Conservation (phyloP, 75 land plant genomes). For the Sequoia sempervirens region DNA sequence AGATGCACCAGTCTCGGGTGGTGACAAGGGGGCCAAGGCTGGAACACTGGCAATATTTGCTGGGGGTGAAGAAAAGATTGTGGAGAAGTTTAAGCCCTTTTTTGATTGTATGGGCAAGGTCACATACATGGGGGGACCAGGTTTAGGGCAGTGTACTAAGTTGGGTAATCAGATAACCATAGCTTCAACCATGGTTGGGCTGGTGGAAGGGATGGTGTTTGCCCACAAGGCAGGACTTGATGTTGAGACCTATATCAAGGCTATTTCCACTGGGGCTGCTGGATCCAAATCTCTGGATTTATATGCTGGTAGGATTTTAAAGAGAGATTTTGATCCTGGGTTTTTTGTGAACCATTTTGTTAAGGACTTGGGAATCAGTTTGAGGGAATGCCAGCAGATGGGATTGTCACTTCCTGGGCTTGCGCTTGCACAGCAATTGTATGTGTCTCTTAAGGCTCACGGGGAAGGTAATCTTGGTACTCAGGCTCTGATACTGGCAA, state of each 20-base stretch:
- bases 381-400: conserved; percentile 78
- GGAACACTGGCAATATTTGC: conserved; percentile 72
- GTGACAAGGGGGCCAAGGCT: conserved; percentile 42
- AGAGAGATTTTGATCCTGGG: conserved; percentile 77
- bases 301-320: conserved; percentile 59
- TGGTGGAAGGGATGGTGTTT: conserved; percentile 79
- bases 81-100: conserved; percentile 41
- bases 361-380: conserved; percentile 83
- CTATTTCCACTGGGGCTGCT: conserved; percentile 75
- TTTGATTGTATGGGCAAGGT: conserved; percentile 66
- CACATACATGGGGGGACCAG: conserved; percentile 76
- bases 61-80: conserved; percentile 56
- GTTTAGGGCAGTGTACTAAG: conserved; percentile 72
- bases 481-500: conserved; percentile 72
- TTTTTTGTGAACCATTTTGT: conserved; percentile 81
- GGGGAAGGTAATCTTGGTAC: conserved; percentile 89
- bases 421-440: conserved; percentile 94
- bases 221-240: conserved; percentile 79
- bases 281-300: conserved; percentile 79
- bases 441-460: conserved; percentile 79
- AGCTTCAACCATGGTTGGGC: conserved; percentile 67
- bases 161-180: conserved; percentile 76
- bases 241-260: conserved; percentile 43
- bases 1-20: conserved; percentile 73
- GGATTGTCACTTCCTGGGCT: conserved; percentile 86